A percentile compares a stretch with the other conserved stretches of the same genome.
These are phyloP conservation scores for Eutypa lata DNA, from an alignment of 2,329 filamentous ascomycete species.

Conservation along the genomic window DNA sequence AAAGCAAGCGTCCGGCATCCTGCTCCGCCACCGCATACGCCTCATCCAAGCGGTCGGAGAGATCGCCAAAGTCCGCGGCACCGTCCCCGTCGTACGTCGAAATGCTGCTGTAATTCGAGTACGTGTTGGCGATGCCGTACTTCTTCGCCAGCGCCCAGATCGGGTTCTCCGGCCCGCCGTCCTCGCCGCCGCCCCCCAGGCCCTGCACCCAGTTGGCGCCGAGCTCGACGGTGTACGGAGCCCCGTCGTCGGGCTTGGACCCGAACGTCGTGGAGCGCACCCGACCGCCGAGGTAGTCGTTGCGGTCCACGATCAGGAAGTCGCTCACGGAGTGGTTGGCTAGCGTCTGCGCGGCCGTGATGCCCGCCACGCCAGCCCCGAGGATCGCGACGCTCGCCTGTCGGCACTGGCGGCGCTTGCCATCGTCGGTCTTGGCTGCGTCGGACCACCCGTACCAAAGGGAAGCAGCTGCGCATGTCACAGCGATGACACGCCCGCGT, in stretches of 20 bases:
- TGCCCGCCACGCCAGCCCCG: conserved; percentile 60
- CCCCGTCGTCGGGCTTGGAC: conserved; percentile 44
- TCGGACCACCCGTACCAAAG: not conserved
- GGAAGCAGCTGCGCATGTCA: not conserved
- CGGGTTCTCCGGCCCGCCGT: conserved; percentile 50
- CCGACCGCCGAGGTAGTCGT: conserved; percentile 60
- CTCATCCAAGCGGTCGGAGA: conserved; percentile 49
- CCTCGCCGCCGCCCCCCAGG: conserved; percentile 21
- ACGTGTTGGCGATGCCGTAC: conserved; percentile 51
- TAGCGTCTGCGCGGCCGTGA: conserved; percentile 62
- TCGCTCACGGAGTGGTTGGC: conserved; percentile 58
- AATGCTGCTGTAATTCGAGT: conserved; percentile 57
- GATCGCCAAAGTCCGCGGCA: conserved; percentile 42
- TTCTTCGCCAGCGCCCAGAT: conserved; percentile 63
- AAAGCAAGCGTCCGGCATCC: conserved; percentile 55
- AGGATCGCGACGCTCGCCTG: conserved; percentile 40
- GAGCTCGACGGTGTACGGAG: conserved; percentile 57
- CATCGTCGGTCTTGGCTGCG: not conserved
- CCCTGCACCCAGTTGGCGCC: conserved; percentile 63
- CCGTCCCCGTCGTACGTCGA: conserved; percentile 60
- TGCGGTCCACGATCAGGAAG: conserved; percentile 64
- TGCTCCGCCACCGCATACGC: conserved; percentile 43
- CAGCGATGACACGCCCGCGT: not conserved
- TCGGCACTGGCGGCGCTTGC: conserved; percentile 17
- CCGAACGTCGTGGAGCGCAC: conserved; percentile 58